A percentile compares a stretch with the other conserved stretches of the same genome.
These are phyloP conservation scores for Phellinidium pouzarii DNA, from an alignment of 1,284 basidiomycete genomes.

Conservation along the genomic window DNA sequence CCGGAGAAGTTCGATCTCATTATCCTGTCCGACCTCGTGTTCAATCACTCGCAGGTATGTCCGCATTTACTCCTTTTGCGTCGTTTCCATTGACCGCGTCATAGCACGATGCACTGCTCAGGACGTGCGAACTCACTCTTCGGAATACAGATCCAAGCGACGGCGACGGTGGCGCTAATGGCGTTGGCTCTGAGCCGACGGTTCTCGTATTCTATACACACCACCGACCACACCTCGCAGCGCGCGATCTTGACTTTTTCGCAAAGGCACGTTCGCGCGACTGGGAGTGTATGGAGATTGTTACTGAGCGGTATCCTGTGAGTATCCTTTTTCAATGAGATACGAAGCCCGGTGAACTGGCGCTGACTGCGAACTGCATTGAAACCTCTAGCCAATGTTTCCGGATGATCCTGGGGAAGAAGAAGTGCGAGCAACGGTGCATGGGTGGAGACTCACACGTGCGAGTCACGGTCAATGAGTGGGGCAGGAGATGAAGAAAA, in stretches of 20 bases:
- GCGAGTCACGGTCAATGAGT: no score
- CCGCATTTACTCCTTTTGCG: not conserved
- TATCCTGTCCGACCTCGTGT: constrained; percentile 88
- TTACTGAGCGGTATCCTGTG: constrained; percentile 43
- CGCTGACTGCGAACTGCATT: not conserved
- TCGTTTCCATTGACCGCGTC: not conserved
- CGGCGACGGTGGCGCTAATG: no score
- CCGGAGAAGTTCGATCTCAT: constrained; percentile 62
- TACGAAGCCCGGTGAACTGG: not conserved
- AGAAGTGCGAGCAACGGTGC: constrained; percentile 64
- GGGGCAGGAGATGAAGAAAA: no score
- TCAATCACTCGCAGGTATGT: constrained; percentile 76
- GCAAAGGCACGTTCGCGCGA: constrained; percentile 54
- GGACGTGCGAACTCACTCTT: constrained; percentile 58
- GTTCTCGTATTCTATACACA: constrained; percentile 91
- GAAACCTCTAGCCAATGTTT: constrained; percentile 68
- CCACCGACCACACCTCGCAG: constrained; percentile 80
- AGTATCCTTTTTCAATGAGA: not conserved
- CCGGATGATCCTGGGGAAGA: constrained; percentile 78
- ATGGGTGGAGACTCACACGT: constrained; percentile 64
- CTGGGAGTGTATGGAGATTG: constrained; percentile 73
- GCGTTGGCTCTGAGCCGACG: constrained; percentile 36
- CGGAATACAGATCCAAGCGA: constrained; percentile 19
- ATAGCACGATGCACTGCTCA: constrained; percentile 79
- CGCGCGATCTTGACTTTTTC: constrained; percentile 85